Base-by-base conservation (phyloP, 2,329 filamentous ascomycete species). In the Periconia macrospinosa region DNA sequence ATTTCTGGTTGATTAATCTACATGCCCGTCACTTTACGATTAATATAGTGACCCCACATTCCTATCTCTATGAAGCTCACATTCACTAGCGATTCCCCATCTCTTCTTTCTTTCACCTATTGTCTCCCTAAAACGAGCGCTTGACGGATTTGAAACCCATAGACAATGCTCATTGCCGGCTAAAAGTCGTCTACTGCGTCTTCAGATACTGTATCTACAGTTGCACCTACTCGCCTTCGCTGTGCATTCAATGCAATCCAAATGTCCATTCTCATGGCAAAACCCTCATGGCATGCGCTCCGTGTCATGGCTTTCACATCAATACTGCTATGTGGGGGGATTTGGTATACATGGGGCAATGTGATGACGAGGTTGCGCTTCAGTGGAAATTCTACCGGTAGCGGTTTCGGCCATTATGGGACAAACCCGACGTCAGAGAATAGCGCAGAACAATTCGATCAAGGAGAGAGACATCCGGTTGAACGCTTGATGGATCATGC, bases 401-500 rank as follows among this genome's bases (percentile, higher is more conserved):
- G 33, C 15, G 33, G 33, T 3, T n/a, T 13, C 33, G 11, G 33
- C 11, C 33, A 37, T 14, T 10, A 37, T n/a, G 33, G 3, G 15
- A 5, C 33, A n/a, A 37, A n/a, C 11, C 5, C 11, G 33, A 14
- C 15, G 3, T n/a, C 33, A 37, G 11, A 41, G 30, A 30, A 43
- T 37, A 37, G 19, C 45, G 23, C 8, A 3, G 30, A 20, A 11
- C 41, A 33, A 20, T 15, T 11, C n/a, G 33, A 41, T 17, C 45
- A 37, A 2, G 35, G 15, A 1, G 47, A 30, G 7, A 30, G 18
- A 11, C 75, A 77, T 59, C 72, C 75, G 1, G 76, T 77, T 49
- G 70, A 75, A 50, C 60, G 65, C 20, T 63, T 78, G 35, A 72
- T 74, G 44, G 48, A 55, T 3, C 41, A 54, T 15, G 75, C 72